These are phyloP conservation scores for Cnidoscolus chayamansa DNA, from an alignment of 441 rosid species.

Conservation along the genomic window DNA sequence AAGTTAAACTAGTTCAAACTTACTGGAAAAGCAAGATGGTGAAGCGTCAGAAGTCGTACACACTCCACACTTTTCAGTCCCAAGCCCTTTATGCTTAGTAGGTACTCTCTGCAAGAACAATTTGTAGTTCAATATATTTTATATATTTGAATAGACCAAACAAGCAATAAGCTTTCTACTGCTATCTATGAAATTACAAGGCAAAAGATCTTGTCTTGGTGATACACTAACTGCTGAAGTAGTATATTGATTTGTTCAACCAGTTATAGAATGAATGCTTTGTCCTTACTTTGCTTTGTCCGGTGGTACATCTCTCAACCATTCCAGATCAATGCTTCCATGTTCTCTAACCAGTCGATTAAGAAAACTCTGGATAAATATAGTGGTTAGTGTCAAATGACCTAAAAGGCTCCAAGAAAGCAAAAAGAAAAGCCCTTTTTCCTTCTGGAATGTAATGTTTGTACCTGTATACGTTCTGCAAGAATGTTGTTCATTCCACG, in stretches of 20 bases:
- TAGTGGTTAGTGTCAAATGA: conserved; percentile 26
- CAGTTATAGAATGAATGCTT: neutral
- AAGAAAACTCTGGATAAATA: conserved; percentile 70
- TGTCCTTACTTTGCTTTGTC: conserved; percentile 74
- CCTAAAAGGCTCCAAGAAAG: conserved; percentile 11
- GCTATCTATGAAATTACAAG: neutral
- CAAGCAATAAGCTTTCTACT: neutral
- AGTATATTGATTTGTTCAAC: neutral
- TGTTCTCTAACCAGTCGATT: conserved; percentile 70
- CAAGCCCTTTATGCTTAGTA: conserved; percentile 77
- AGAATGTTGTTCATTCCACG: conserved; percentile 96
- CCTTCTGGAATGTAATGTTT: conserved; percentile 4
- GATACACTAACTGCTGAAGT: neutral
- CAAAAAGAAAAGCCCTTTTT: no score
- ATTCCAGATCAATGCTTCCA: conserved; percentile 83
- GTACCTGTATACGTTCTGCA: conserved; percentile 83
- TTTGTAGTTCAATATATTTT: neutral
- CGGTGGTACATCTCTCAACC: conserved; percentile 80
- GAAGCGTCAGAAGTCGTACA: conserved; percentile 89
- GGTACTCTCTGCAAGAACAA: conserved; percentile 63
- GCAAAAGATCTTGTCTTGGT: neutral
- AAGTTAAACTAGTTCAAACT: conserved; percentile 26
- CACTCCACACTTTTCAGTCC: conserved; percentile 98
- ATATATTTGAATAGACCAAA: neutral
- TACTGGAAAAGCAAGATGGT: conserved; percentile 95